Percentiles rank a stretch among this genome's conserved stretches.
Evolutionary conservation across 768 basidiomycete genomes (phyloP).

Genomic region (Suillus subalutaceus): DNA sequence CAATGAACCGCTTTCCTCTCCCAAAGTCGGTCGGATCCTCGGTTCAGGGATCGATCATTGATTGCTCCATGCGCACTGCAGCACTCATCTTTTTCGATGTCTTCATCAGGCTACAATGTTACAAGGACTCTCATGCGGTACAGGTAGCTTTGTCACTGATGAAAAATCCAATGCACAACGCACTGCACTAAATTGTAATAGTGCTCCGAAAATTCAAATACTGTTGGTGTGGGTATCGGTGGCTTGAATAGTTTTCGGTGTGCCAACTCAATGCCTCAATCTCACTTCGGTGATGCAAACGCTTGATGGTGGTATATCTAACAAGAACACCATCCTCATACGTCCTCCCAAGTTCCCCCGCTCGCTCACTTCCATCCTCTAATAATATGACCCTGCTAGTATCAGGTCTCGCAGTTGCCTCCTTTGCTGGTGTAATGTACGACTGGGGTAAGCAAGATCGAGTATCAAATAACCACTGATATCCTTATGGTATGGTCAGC

Average conservation of each 20-base stretch:
- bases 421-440: not conserved
- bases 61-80: no score
- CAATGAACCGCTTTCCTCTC: no score
- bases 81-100: no score
- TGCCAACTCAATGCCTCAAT: not conserved
- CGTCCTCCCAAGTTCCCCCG: not conserved
- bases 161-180: no score
- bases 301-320: not conserved
- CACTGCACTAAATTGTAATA: not conserved
- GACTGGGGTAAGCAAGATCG: not conserved
- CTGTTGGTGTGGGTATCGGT: not conserved
- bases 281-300: not conserved
- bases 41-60: no score
- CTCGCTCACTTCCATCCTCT: not conserved
- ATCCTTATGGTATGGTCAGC: not conserved
- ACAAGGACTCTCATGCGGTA: no score
- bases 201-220: not conserved
- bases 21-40: no score
- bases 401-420: not conserved
- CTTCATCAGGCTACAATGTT: no score
- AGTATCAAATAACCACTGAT: not conserved
- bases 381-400: not conserved
- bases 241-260: not conserved
- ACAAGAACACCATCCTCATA: not conserved
- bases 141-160: no score